Evolutionary conservation across 2,329 filamentous ascomycete genomes (phyloP).

Genomic region (Scleromitrula shiraiana): DNA sequence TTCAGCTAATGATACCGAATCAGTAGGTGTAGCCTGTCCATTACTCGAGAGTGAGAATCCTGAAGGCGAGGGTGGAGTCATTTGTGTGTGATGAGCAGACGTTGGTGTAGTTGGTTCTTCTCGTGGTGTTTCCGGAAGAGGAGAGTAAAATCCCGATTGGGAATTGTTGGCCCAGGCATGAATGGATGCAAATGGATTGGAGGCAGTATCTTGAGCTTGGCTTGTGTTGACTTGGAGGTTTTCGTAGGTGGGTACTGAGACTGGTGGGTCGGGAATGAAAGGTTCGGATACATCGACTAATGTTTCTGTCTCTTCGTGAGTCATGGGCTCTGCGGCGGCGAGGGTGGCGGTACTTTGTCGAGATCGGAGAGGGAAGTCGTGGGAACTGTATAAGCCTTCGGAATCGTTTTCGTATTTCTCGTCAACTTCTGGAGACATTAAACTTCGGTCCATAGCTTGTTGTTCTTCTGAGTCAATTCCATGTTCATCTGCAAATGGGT

Average conservation of each 20-base stretch:
- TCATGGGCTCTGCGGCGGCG: background rate
- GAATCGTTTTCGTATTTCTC: slow-evolving; percentile 50
- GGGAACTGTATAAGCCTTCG: slow-evolving; percentile 33
- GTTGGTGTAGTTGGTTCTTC: slow-evolving; percentile 26
- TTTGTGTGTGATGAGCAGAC: slow-evolving; percentile 9
- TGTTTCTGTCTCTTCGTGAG: slow-evolving; percentile 15
- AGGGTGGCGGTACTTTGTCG: slow-evolving; percentile 18
- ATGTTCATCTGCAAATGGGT: slow-evolving; percentile 45
- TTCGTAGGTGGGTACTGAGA: slow-evolving; percentile 23
- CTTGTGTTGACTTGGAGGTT: slow-evolving; percentile 33
- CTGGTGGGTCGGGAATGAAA: slow-evolving; percentile 18
- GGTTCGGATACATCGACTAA: slow-evolving; percentile 26
- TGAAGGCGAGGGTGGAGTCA: slow-evolving; percentile 17
- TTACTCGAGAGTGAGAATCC: slow-evolving; percentile 32
- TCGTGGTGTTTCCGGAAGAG: slow-evolving; percentile 41
- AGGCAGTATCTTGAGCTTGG: slow-evolving; percentile 45
- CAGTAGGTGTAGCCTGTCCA: slow-evolving; percentile 50
- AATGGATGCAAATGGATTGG: slow-evolving; percentile 48
- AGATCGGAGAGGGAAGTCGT: slow-evolving; percentile 12
- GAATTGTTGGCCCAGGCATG: slow-evolving; percentile 52
- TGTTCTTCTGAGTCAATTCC: slow-evolving; percentile 36
- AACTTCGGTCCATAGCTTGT: slow-evolving; percentile 32
- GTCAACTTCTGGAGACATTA: slow-evolving; percentile 15
- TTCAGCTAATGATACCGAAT: slow-evolving; percentile 47
- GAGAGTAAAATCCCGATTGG: slow-evolving; percentile 48